Base-by-base conservation (phyloP, 2,329 filamentous ascomycete genomes). In the Cladobotryum mycophilum region DNA sequence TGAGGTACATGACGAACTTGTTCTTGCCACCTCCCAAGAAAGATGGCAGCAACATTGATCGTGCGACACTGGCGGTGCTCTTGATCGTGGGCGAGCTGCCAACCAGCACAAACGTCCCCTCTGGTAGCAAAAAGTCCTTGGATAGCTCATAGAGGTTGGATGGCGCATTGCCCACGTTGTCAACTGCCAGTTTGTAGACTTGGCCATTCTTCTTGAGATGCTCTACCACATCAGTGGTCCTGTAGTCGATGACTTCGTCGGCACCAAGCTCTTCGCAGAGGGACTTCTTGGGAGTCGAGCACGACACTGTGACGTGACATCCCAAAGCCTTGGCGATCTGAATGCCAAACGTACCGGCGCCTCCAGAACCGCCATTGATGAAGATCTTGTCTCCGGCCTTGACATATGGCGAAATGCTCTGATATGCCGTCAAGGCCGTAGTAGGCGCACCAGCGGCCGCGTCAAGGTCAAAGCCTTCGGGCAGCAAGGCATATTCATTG, bases 281-380 rank as follows among this genome's bases (percentile, higher is more conserved):
- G 17, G 78, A 70, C 0, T 76, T 67, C 59, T 87, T 88, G 3
- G 64, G 63, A 1, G 74, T 75, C 14, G 82, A 86, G 60, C 83
- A 86, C 1, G 77, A 76, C 0, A 74, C 73, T 0, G 79, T 81
- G 14, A 87, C 83, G 49, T 78, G 71, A 49, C 79, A 83, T 0
- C 82, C 83, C 4, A 82, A 57, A 0, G 71, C 67, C 59, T 86
- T 86, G 7, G 81, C 83, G 20, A 86, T 75, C 60, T 87, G 84
- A 43, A 87, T 80, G 0, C 72, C 77, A 53, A 75, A 84, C 0
- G 76, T 73, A 1, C 84, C 84, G 1, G 75, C 76, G 1, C 84
- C 84, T 2, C 84, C 84, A 0, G 77, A 81, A 0, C 82, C 81
- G 5, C 81, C 82, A 53, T 86, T 86, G 61, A 87, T 76, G 53